phyloP scores from a whole-genome alignment of 2,329 filamentous ascomycete species.

The Ophiostoma quercus region DNA sequence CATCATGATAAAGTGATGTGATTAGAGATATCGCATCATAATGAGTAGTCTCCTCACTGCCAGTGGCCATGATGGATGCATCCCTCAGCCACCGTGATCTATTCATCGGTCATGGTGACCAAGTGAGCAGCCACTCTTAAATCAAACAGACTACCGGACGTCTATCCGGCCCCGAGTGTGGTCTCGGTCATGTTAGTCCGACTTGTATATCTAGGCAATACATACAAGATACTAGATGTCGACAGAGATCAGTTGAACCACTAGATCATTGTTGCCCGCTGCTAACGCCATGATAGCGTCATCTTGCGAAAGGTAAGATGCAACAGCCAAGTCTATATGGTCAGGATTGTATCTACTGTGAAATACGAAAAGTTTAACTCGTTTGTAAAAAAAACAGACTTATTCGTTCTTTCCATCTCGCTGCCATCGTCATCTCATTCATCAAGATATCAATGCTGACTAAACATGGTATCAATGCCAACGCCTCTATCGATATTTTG shows the following conservation, averaged over 20 bases:
- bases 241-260: constrained; percentile 22
- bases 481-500: no score
- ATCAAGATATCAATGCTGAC: no score
- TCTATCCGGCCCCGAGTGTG: background rate
- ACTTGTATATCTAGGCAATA: background rate
- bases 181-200: background rate
- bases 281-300: constrained; percentile 24
- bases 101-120: background rate
- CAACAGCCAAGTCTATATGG: background rate
- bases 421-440: no score
- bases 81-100: background rate
- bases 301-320: constrained; percentile 21
- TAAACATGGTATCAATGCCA: no score
- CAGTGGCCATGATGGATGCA: background rate
- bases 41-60: no score
- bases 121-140: background rate
- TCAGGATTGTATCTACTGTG: background rate
- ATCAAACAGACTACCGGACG: background rate
- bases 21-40: background rate
- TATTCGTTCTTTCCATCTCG: no score
- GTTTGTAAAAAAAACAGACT: no score
- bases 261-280: constrained; percentile 15
- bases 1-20: background rate
- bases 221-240: background rate
- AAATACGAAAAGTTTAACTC: no score